Conservation (phyloP, 345 rosid species). For the Diplotaxis tenuifolia region DNA sequence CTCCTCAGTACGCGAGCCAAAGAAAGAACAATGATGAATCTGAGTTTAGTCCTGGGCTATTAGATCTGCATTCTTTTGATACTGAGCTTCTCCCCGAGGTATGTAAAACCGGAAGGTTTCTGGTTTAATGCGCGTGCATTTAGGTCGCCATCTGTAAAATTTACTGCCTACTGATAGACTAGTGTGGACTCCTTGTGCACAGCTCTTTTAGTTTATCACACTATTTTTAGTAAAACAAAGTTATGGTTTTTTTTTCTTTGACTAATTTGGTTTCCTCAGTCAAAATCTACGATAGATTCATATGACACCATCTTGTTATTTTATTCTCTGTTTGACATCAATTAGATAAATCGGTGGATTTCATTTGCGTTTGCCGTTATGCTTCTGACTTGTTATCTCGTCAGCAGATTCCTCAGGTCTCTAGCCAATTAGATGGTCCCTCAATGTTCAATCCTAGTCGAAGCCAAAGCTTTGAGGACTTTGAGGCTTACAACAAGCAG, state of each 20-base stretch:
- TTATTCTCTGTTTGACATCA: slow-evolving; percentile 9
- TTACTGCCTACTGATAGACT: slow-evolving; percentile 17
- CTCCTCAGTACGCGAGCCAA: slow-evolving; percentile 69
- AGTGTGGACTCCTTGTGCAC: slow-evolving; percentile 27
- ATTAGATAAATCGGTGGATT: neutral
- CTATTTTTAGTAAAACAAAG: slow-evolving; percentile 26
- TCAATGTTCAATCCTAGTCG: slow-evolving; percentile 64
- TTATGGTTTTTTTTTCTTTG: neutral
- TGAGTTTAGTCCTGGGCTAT: slow-evolving; percentile 93
- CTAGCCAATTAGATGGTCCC: slow-evolving; percentile 58
- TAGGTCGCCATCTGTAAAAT: neutral
- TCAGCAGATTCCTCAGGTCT: slow-evolving; percentile 62
- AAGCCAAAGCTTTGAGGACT: slow-evolving; percentile 81
- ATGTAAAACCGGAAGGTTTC: neutral
- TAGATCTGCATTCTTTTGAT: slow-evolving; percentile 95
- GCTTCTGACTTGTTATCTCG: slow-evolving; percentile 22
- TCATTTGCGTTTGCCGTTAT: neutral
- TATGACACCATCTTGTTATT: slow-evolving; percentile 10
- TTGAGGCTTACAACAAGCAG: slow-evolving; percentile 70
- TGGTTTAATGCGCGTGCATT: slow-evolving; percentile 9
- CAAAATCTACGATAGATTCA: neutral
- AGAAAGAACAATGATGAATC: slow-evolving; percentile 72
- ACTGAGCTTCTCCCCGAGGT: slow-evolving; percentile 98
- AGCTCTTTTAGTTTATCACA: neutral
- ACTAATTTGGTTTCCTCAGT: neutral